Evolutionary conservation across 805 yeast genomes (phyloP).

Genomic region (Lipomyces lipofer): DNA sequence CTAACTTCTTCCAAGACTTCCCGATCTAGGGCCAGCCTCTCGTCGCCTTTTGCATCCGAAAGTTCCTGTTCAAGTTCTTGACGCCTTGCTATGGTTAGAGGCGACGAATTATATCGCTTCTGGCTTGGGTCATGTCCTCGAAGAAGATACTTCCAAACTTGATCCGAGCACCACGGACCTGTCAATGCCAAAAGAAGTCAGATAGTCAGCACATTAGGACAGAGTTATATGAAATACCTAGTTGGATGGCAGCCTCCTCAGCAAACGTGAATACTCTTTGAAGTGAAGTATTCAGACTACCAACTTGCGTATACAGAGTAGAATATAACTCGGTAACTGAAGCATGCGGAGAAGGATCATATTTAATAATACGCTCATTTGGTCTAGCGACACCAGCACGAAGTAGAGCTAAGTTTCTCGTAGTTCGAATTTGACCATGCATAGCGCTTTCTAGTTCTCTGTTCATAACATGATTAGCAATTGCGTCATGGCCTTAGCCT

Average conservation of each 20-base stretch:
- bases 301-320: not conserved
- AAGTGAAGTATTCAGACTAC: not conserved
- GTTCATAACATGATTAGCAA: too few relatives aligned
- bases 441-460: not conserved
- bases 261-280: not conserved
- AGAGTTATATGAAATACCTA: not conserved
- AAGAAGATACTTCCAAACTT: conserved; percentile 2
- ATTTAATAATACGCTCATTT: not conserved
- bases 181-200: not conserved
- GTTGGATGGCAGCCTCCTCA: not conserved
- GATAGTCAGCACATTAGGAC: not conserved
- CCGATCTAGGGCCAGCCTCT: not conserved
- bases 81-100: not conserved
- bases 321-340: not conserved
- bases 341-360: not conserved
- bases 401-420: not conserved
- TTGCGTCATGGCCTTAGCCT: too few relatives aligned
- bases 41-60: not conserved
- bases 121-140: not conserved
- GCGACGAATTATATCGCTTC: not conserved
- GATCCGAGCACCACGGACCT: conserved; percentile 16
- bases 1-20: not conserved
- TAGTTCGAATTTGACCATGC: conserved; percentile 1
- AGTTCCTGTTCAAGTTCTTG: not conserved
- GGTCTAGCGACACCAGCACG: not conserved